Base-by-base conservation (phyloP, 2,329 filamentous ascomycete genomes). In the Aspergillus ustus region DNA sequence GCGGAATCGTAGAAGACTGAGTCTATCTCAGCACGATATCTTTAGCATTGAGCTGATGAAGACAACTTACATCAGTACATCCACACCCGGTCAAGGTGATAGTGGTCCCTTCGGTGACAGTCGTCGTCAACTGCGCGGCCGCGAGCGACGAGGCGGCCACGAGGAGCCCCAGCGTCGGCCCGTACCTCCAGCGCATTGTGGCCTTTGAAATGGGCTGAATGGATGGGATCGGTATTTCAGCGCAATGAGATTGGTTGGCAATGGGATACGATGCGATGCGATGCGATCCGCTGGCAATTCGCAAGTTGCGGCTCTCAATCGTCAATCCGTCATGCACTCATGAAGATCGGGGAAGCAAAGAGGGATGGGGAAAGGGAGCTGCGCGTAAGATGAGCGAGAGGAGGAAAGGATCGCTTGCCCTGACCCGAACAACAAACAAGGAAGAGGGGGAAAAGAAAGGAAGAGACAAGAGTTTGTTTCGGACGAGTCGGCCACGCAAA, bases 141-240 rank as follows among this genome's bases (percentile, higher is more conserved):
- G 44, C 44, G 19, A 55, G 28, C 43, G 52, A 34, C n/a, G 52
- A 7, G 28, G 29, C 53, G 20, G 53, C 53, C 44, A 48, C 44
- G 53, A 56, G 53, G 13, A 56, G 44, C 25, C 25, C 25, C n/a
- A 48, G 34, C 1, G 34, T 2, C 20, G 19, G 34, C 9, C 17
- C 13, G 50, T 40, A 19, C n/a, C 17, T 20, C 20, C 15, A 3
- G 15, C 29, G 43, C 29, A 56, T 56, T 0, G 2, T 25, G 48
- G 43, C 19, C 11, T 13, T 34, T 44, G 4, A 34, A 13, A 34
- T 7, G 15, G 19, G 40, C 31, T 19, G 15, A 31, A 25, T 19
- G 15, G 50, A 25, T 19, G 7, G 13, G 19, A 25, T 22, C 5
- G 50, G 8, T n/a, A 37, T 13, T 28, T 29, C 49, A 52, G 31